Base-by-base conservation (phyloP, 2,329 filamentous ascomycete genomes). In the Talaromyces pinophilus region DNA sequence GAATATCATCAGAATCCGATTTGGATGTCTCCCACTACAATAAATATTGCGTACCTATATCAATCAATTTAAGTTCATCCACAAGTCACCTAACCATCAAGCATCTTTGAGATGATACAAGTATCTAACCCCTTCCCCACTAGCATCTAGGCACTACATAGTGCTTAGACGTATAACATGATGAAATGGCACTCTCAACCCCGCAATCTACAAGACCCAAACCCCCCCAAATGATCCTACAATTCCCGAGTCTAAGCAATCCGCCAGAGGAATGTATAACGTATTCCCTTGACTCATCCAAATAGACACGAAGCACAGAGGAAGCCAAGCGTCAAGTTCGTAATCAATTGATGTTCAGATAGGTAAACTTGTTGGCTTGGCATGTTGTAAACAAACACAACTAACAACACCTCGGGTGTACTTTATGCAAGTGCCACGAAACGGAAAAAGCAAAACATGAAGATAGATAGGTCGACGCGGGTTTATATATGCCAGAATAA, bases 381-480 rank as follows among this genome's bases (percentile, higher is more conserved):
- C 38, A n/a, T 25, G 48, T 13, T 28, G 13, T 8, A 17, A 28
- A 5, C 22, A 46, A 46, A 19, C 42, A 11, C 10, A 35, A 40
- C 25, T 25, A 25, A 25, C 25, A 25, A 25, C 25, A 46, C 35
- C 40, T 35, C 15, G 35, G 13, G 35, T 38, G 35, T 3, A 38
- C 8, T 40, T 42, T 50, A 63, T 63, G 61, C 61, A 63, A 6
- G 48, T 44, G n/a, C 25, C 54, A 33, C n/a, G n/a, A 38, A 38
- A 57, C n/a, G 54, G 54, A 22, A 57, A 38, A 57, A 57, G 19
- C 5, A 8, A 57, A 57, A 25, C 33, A 57, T 38, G 5, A 25
- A 55, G 10, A n/a, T 42, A 13, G 19, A 48, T 28, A 33, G 50
- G n/a, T 28, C 25, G 25, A 54, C 6, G 50, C 17, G 50, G 46